These are phyloP conservation scores for Ustilago bromivora DNA, from an alignment of 1,284 basidiomycete genomes.

Conservation along the genomic window DNA sequence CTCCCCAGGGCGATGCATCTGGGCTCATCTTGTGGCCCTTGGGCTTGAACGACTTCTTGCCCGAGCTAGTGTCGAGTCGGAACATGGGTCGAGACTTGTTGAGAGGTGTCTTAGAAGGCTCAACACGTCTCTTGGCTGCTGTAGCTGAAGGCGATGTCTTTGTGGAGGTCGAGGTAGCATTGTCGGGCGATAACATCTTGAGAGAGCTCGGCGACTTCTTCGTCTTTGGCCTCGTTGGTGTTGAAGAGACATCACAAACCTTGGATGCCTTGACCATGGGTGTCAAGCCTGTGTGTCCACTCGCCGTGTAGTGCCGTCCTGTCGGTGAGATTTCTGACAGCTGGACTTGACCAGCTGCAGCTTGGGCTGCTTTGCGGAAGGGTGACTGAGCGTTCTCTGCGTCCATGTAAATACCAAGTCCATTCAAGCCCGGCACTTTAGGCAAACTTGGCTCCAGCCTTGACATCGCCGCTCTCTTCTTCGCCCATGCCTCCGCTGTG, in stretches of 20 bases:
- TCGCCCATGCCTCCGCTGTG: slow-evolving; percentile 3
- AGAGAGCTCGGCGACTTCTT: slow-evolving; percentile 20
- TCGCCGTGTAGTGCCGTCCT: neutral
- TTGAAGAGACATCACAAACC: slow-evolving; percentile 16
- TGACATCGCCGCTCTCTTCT: slow-evolving; percentile 26
- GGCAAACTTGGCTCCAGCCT: slow-evolving; percentile 24
- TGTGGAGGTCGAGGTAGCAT: neutral
- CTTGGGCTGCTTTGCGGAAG: slow-evolving; percentile 14
- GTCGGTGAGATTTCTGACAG: slow-evolving; percentile 6
- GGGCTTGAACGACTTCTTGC: slow-evolving; percentile 35
- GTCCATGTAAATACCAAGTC: slow-evolving; percentile 41
- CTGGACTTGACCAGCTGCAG: neutral
- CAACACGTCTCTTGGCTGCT: slow-evolving; percentile 18
- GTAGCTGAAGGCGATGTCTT: slow-evolving; percentile 17
- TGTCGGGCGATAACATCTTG: slow-evolving; percentile 10
- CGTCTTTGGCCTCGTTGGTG: slow-evolving; percentile 31
- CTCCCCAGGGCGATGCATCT: slow-evolving; percentile 41
- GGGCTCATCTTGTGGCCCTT: slow-evolving; percentile 48
- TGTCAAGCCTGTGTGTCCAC: slow-evolving; percentile 39
- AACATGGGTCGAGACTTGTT: slow-evolving; percentile 49
- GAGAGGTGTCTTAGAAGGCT: slow-evolving; percentile 35
- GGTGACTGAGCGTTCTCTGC: slow-evolving; percentile 30
- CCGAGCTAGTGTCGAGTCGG: slow-evolving; percentile 45
- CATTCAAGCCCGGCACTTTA: slow-evolving; percentile 20
- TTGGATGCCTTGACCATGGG: slow-evolving; percentile 45